Evolutionary conservation across 257 asterid genomes (phyloP).

Genomic region (Lithospermum erythrorhizon): DNA sequence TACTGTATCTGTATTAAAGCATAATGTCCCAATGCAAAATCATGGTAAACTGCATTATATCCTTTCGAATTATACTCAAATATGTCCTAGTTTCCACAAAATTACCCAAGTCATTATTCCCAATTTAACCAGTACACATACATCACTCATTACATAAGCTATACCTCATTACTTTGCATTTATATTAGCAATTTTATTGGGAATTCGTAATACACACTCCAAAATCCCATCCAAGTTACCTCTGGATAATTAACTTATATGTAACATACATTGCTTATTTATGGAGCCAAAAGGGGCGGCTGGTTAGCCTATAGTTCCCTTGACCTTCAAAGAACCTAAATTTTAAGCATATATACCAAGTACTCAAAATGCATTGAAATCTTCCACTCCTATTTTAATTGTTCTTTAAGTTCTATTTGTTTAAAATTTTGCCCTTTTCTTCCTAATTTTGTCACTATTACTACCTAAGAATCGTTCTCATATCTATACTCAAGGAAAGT

Average conservation of each 20-base stretch:
- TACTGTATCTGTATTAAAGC: too few species aligned
- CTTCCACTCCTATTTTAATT: background rate
- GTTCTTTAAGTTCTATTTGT: too few species aligned
- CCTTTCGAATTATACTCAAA: too few species aligned
- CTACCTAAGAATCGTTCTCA: too few species aligned
- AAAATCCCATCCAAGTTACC: background rate
- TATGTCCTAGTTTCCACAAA: too few species aligned
- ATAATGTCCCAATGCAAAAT: too few species aligned
- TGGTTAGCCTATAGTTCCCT: conserved; percentile 21
- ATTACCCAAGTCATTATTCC: too few species aligned
- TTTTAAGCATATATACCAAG: conserved; percentile 16
- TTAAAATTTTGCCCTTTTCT: too few species aligned
- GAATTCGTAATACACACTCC: background rate
- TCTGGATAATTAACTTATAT: too few species aligned
- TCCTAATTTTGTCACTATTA: too few species aligned
- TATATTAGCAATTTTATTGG: background rate
- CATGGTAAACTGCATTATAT: too few species aligned
- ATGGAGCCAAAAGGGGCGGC: conserved; percentile 17
- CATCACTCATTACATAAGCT: background rate
- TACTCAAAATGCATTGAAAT: conserved; percentile 5
- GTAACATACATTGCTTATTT: background rate
- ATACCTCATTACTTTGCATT: background rate
- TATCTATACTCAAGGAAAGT: background rate
- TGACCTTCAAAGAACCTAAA: conserved; percentile 26
- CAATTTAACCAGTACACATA: too few species aligned